phyloP scores from a whole-genome alignment of 2,329 filamentous ascomycete species.

The Zymoseptoria ardabiliae region DNA sequence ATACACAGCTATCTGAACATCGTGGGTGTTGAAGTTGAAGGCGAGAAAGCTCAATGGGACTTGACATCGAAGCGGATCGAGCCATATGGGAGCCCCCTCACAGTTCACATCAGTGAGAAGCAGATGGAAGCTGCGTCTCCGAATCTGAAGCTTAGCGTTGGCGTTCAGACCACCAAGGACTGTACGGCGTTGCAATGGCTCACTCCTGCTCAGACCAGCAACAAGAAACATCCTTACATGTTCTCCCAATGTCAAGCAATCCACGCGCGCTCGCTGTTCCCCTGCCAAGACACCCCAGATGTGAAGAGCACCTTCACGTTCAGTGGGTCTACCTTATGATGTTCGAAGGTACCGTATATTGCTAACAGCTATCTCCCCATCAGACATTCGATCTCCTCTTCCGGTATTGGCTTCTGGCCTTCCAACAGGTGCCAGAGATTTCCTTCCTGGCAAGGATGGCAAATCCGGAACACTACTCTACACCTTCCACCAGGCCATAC shows the following conservation, averaged over 20 bases:
- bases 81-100: slow-evolving; percentile 67
- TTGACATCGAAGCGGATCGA: slow-evolving; percentile 59
- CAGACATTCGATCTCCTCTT: slow-evolving; percentile 67
- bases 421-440: slow-evolving; percentile 46
- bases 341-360: neutral
- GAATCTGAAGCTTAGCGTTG: slow-evolving; percentile 16
- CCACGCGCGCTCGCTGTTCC: slow-evolving; percentile 86
- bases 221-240: slow-evolving; percentile 94
- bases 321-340: slow-evolving; percentile 28
- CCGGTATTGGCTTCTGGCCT: slow-evolving; percentile 91
- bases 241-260: slow-evolving; percentile 98
- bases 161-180: slow-evolving; percentile 62
- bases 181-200: slow-evolving; percentile 96
- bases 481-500: slow-evolving; percentile 80
- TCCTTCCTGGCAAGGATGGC: slow-evolving; percentile 47
- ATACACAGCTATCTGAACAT: slow-evolving; percentile 60
- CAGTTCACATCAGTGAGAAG: slow-evolving; percentile 47
- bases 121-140: slow-evolving; percentile 28
- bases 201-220: slow-evolving; percentile 84
- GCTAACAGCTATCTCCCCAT: neutral
- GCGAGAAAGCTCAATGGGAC: slow-evolving; percentile 58
- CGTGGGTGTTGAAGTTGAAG: slow-evolving; percentile 61
- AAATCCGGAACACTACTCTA: slow-evolving; percentile 56
- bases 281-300: slow-evolving; percentile 95
- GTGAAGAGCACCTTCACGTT: slow-evolving; percentile 94